Evolutionary conservation across 2,329 filamentous ascomycete genomes (phyloP), one percentile per base, ranked within the genome.

Genomic region (Lecanicillium sp.): DNA sequence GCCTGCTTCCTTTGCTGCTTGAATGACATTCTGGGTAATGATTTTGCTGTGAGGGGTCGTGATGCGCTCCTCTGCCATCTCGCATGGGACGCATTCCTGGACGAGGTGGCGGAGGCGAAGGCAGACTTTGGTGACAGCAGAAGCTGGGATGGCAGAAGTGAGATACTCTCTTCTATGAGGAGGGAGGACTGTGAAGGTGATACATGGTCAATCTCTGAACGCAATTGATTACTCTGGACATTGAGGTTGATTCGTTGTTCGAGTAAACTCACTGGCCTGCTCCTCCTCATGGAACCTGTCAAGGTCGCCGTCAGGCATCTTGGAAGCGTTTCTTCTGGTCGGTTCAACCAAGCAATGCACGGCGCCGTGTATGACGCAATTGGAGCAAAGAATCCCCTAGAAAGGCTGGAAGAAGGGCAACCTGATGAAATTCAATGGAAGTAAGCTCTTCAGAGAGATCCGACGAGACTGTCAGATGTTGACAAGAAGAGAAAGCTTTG

Each of bases 71-170:
- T 85, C 78, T 42, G 92, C 82, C 29, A 98, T 71, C 60, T 98
- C 92, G 65, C 86, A 95, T 2, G 90, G 85, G 18, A 98, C 77
- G 40, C 88, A 82, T 57, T 88, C 77, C 61, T 95, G 88, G 51
- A 98, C 80, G 50, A 95, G 79, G 56, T 94, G 87, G 52, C 90
- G 94, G 47, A 98, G 70, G 41, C 88, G 85, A 13, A 98, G 74
- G 18, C 89, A 90, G 40, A 94, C 73, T 57, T 89, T 89, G 44
- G 90, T 95, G 45, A 95, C 89, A 51, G 92, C 83, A 43, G 74
- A 70, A 11, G 89, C 71, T 1, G 85, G 76, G 27, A 90, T 79
- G 19, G 83, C 78, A 9, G 85, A 80, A 30, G 78, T 62, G 31
- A 80, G 63, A 1, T 68, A 57, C 11, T 75, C 71, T 48, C 77